A percentile compares a stretch with the other conserved stretches of the same genome.
phyloP scores from a whole-genome alignment of 2,329 filamentous ascomycete genomes.

The Didymellaceae sp. region DNA sequence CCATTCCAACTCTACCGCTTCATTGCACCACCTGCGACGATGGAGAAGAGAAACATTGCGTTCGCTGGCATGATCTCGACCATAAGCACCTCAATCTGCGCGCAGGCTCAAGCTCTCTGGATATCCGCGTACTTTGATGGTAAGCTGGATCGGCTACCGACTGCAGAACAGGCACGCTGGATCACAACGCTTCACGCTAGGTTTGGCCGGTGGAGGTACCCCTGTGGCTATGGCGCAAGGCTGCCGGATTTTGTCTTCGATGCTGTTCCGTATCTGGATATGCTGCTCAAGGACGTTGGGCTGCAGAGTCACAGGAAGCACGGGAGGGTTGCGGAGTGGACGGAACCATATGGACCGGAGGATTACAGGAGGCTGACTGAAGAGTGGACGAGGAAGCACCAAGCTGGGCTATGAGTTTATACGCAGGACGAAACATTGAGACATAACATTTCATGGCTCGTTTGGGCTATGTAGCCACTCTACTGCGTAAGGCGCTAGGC shows the following conservation, averaged over 20 bases:
- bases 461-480: background rate
- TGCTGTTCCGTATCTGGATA: constrained; percentile 73
- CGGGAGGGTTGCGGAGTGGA: constrained; percentile 10
- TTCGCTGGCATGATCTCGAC: constrained; percentile 42
- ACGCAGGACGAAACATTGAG: background rate
- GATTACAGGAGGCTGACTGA: constrained; percentile 63
- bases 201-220: constrained; percentile 57
- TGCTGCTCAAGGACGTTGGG: constrained; percentile 45
- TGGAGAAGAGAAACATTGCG: constrained; percentile 18
- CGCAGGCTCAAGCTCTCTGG: constrained; percentile 53
- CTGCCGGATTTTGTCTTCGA: constrained; percentile 79
- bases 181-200: constrained; percentile 69
- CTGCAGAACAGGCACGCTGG: constrained; percentile 23
- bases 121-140: constrained; percentile 68
- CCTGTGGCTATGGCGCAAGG: constrained; percentile 67
- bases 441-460: background rate
- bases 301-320: constrained; percentile 12
- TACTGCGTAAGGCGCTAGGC: background rate
- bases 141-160: constrained; percentile 47
- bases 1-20: constrained; percentile 52
- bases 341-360: constrained; percentile 62
- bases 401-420: background rate
- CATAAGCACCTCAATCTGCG: constrained; percentile 47
- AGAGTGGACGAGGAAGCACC: constrained; percentile 56
- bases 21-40: constrained; percentile 46